A percentile compares a stretch with the other conserved stretches of the same genome.
These are phyloP conservation scores for Tolypocladium paradoxum DNA, from an alignment of 2,329 filamentous ascomycete species.

Conservation along the genomic window DNA sequence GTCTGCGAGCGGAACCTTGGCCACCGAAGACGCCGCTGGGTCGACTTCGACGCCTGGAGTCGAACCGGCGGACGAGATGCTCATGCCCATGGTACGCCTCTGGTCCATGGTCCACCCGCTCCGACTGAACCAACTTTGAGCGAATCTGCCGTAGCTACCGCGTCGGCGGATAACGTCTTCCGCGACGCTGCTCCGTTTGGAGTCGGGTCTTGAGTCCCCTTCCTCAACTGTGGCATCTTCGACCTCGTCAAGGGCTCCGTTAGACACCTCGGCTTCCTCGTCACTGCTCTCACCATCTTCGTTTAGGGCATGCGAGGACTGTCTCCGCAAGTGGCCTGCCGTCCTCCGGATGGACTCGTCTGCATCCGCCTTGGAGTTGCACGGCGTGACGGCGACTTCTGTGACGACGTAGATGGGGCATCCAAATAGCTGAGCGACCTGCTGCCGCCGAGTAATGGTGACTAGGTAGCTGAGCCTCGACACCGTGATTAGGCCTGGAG, in stretches of 20 bases:
- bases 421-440: constrained; percentile 79
- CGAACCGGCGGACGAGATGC: constrained; percentile 21
- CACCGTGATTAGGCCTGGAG: constrained; percentile 69
- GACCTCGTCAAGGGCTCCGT: constrained; percentile 29
- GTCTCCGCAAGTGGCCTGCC: constrained; percentile 27
- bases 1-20: constrained; percentile 29
- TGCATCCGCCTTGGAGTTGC: constrained; percentile 66
- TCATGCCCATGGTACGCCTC: constrained; percentile 59
- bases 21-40: constrained; percentile 7
- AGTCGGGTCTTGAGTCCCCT: constrained; percentile 19
- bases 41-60: constrained; percentile 9
- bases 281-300: constrained; percentile 36
- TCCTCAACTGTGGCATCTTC: constrained; percentile 28
- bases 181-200: constrained; percentile 54
- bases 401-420: constrained; percentile 78
- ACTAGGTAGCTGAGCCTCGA: constrained; percentile 76
- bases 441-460: constrained; percentile 73
- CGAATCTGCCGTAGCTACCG: constrained; percentile 81
- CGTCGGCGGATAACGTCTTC: constrained; percentile 79
- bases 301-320: constrained; percentile 27
- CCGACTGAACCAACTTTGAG: constrained; percentile 81
- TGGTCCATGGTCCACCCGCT: constrained; percentile 69
- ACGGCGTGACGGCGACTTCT: constrained; percentile 82
- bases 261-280: constrained; percentile 29
- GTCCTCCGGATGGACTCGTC: constrained; percentile 59